Conservation (phyloP, 768 basidiomycete genomes). For the Pleurotus djamor region DNA sequence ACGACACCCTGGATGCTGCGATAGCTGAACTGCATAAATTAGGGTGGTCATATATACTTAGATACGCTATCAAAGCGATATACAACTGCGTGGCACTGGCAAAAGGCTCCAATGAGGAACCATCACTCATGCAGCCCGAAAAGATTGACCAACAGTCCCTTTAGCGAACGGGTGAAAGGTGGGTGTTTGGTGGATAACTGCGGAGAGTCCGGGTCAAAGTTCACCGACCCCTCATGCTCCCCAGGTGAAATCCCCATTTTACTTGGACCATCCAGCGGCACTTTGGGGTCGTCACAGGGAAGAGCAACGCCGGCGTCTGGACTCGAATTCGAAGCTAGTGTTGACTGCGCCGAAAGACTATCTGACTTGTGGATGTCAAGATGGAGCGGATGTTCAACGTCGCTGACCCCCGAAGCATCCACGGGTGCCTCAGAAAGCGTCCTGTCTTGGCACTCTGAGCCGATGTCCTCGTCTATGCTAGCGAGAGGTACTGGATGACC, state of each 20-base stretch:
- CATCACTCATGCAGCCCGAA: constrained; percentile 1
- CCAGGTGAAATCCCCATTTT: too few species aligned
- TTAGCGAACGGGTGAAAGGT: constrained; percentile 5
- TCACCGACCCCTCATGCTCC: background rate
- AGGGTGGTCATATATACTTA: background rate
- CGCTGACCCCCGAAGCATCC: background rate
- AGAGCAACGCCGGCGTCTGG: too few species aligned
- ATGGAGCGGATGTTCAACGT: too few species aligned
- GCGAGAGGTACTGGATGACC: background rate
- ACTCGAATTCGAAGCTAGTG: too few species aligned
- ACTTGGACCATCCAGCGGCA: too few species aligned
- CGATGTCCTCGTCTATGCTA: background rate
- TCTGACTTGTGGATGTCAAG: too few species aligned
- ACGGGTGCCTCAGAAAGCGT: background rate
- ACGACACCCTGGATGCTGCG: background rate
- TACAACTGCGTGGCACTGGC: background rate
- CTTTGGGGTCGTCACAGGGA: too few species aligned
- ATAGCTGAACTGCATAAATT: background rate
- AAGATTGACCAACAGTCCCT: background rate
- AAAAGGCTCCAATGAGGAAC: background rate
- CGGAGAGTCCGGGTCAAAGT: background rate
- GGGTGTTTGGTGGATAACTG: background rate
- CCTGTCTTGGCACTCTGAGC: background rate
- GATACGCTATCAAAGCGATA: background rate
- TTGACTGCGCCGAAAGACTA: too few species aligned